Evolutionary conservation across 805 yeast genomes (phyloP), one percentile per base, ranked within the genome.

Genomic region (Teunomyces gatunensis): DNA sequence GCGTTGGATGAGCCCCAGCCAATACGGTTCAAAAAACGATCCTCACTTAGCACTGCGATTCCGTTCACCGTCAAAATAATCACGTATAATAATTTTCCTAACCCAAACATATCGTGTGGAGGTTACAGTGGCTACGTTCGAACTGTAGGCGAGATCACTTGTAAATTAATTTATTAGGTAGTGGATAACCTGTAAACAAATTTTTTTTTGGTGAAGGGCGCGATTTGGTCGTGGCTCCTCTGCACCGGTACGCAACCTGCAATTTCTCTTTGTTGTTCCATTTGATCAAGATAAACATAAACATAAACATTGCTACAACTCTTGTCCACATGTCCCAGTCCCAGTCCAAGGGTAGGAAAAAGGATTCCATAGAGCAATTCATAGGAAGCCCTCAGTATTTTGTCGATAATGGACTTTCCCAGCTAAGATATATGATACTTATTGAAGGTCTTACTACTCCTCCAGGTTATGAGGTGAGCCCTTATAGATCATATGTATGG

Each of bases 401-500:
- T 29, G 59, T 79, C 3, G 69, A 73, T 21, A 71, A 80, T 11
- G 74, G 81, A 21, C 63, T 83, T 30, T 69, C 78, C 5, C 85
- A 82, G 55, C 68, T 82, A 25, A 65, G 85, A 37, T 63, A 63
- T 48, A 58, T 59, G 64, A 58, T 63, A 23, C 59, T 73, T 11
- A 64, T 71, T 6, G 78, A 73, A 53, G 78, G 78, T 2, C 61
- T 73, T 18, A 42, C 64, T 0, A 56, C 59, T 6, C 78, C 78
- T 1, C 68, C 64, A 28, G 77, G 77, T 17, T 73, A 73, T 54
- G 81, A 75, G 12, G 74, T 71, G 44, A 83, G 88, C 56, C 83
- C 87, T 1, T 87, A 86, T 58, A 64, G 96, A 51, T 69, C 81
- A 11, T 85, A 85, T 54, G 86, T 88, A 1, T 90, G 97, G 97